Evolutionary conservation across 345 rosid species (phyloP).

Genomic region (rapeseed (Brassica napus)): DNA sequence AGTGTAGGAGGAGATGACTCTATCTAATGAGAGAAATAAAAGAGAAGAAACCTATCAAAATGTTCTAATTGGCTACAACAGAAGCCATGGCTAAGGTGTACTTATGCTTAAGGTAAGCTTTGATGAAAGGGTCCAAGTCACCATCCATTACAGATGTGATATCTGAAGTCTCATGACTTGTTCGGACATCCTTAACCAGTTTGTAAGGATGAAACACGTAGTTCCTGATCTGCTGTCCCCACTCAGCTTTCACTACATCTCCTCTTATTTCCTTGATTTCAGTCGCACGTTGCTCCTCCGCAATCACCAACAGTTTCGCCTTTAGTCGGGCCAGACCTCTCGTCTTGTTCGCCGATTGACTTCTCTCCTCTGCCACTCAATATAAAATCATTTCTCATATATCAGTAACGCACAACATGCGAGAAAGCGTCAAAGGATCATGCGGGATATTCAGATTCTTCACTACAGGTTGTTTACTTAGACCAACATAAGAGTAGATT

Average conservation of each 20-base stretch:
- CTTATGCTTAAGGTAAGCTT: conserved; percentile 87
- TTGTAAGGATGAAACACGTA: conserved; percentile 97
- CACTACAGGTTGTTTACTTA: not conserved
- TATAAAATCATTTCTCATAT: not conserved
- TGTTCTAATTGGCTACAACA: conserved; percentile 28
- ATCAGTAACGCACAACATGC: not conserved
- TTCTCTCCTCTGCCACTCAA: conserved; percentile 73
- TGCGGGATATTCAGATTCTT: not conserved
- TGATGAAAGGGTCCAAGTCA: conserved; percentile 81
- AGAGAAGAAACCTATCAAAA: not conserved
- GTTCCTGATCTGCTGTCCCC: conserved; percentile 97
- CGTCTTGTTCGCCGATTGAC: conserved; percentile 81
- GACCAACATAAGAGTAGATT: not conserved
- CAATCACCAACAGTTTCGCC: conserved; percentile 85
- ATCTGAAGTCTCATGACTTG: conserved; percentile 78
- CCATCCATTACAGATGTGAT: conserved; percentile 93
- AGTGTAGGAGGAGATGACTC: conserved; percentile 1
- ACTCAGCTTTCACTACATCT: conserved; percentile 91
- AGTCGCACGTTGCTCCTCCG: conserved; percentile 85
- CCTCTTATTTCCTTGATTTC: conserved; percentile 95
- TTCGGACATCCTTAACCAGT: conserved; percentile 87
- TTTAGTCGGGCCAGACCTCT: conserved; percentile 81
- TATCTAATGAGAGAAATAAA: conserved; percentile 19
- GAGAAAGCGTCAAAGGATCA: not conserved
- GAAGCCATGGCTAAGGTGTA: conserved; percentile 51